Evolutionary conservation across 1,139 yeast species (phyloP), one percentile per base, ranked within the genome.

Genomic region (Magnusiomyces clavatus): DNA sequence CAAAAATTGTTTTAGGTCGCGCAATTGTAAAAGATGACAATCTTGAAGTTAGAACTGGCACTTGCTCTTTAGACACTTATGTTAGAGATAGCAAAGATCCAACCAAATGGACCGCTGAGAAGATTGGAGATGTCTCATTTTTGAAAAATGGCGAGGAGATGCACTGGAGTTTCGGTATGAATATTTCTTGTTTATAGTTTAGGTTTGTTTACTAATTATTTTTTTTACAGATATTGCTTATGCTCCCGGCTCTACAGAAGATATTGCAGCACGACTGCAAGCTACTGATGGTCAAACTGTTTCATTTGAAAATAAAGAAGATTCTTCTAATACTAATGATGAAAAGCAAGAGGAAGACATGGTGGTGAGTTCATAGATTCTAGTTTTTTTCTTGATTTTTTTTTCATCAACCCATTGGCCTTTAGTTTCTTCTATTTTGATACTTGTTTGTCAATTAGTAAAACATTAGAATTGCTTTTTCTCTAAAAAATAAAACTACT

Each of bases 191-290:
- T 14, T 13, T 40, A 11, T 17, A 16, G 29, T 37, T 17, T 2
- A 17, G 13, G 4, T 29, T 17, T 31, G 14, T 19, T 43, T 35
- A n/a, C 46, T 20, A 6, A 29, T 8, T 6, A 3, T 31, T 37
- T n/a, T 16, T 34, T 40, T 43, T 29, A 47, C 54, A 61, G 66
- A 65, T 39, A 69, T 68, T 52, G 77, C 77, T 29, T 80, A 78
- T 58, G 90, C 83, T 64, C 90, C 92, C 1, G 92, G 92, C 2
- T 82, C 89, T 1, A 85, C 81, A 54, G 90, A 82, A 52, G 92
- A 84, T 64, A 76, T 83, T 39, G 77, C 74, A 58, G 77, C 79
- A 3, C 43, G 57, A 24, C 24, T 43, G 43, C 31, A 16, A 29
- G 48, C 44, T 6, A 44, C 46, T 14, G 49, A 48, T 35, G 36